These are phyloP conservation scores for Vigna radiata DNA, from an alignment of 306 rosid genomes.

Conservation along the genomic window DNA sequence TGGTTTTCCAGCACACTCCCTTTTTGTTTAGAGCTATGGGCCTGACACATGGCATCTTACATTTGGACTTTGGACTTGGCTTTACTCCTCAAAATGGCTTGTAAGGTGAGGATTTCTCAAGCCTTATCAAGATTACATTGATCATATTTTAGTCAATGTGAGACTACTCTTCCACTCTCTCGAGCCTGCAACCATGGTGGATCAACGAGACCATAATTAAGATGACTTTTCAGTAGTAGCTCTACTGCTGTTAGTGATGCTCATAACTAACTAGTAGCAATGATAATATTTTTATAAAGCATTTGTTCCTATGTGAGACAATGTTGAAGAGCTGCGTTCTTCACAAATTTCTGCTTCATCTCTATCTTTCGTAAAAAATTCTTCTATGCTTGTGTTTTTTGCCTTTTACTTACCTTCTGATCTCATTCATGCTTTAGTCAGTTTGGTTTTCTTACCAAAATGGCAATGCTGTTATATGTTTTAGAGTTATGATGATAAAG, in stretches of 20 bases:
- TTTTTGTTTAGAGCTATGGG: too few species aligned
- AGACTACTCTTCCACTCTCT: too few species aligned
- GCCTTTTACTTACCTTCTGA: constrained; percentile 31
- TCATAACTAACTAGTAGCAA: neutral
- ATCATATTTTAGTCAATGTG: too few species aligned
- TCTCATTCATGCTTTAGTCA: neutral
- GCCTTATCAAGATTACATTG: too few species aligned
- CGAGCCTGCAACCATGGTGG: too few species aligned
- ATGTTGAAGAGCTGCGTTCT: neutral
- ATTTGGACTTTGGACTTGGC: too few species aligned
- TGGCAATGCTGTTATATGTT: constrained; percentile 46
- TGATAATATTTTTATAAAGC: neutral
- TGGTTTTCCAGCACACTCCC: too few species aligned
- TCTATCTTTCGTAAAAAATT: neutral
- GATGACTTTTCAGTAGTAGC: neutral
- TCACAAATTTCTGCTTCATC: neutral
- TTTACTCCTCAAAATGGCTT: too few species aligned
- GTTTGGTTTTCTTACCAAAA: constrained; percentile 36
- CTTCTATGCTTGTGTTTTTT: constrained; percentile 19
- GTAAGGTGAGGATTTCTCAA: too few species aligned
- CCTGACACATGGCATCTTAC: too few species aligned
- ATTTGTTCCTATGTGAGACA: neutral
- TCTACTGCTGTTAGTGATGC: neutral
- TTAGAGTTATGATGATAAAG: constrained; percentile 88
- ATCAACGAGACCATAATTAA: too few species aligned